Conservation (phyloP, 108 stramenopile species). For the Schizochytrium sp. region DNA sequence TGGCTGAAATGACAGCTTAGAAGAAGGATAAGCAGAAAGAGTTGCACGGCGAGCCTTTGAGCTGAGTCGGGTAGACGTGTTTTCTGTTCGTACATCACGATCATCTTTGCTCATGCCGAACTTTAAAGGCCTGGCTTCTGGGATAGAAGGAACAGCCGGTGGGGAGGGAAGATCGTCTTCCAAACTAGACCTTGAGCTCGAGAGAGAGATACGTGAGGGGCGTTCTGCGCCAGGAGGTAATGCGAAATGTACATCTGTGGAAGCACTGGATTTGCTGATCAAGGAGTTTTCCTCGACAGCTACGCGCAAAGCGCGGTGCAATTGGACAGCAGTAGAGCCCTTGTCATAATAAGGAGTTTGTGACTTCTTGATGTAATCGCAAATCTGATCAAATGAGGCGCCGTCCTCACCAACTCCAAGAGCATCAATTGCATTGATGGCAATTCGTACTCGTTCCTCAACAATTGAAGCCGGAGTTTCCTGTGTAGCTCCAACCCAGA, state of each 20-base stretch:
- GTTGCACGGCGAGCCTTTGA: neutral
- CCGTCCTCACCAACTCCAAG: constrained; percentile 31
- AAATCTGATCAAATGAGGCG: constrained; percentile 39
- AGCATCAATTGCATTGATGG: constrained; percentile 38
- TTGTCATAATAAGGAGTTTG: neutral
- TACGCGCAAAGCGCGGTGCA: constrained; percentile 44
- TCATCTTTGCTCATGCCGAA: neutral
- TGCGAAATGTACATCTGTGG: constrained; percentile 1
- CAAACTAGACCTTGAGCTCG: neutral
- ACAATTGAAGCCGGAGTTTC: constrained; percentile 47
- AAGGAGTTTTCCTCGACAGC: constrained; percentile 18
- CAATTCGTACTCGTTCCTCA: constrained; percentile 38
- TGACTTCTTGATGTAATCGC: constrained; percentile 32
- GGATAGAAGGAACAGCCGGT: neutral
- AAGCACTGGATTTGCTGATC: constrained; percentile 25
- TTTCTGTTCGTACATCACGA: neutral
- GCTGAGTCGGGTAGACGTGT: neutral
- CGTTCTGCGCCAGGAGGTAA: neutral
- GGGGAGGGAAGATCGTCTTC: constrained; percentile 32
- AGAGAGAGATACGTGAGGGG: neutral
- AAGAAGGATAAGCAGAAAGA: neutral
- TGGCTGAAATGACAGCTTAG: neutral
- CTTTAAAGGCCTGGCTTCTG: neutral
- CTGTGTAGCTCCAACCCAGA: constrained; percentile 32
- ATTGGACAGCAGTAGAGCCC: constrained; percentile 37